Base-by-base conservation (phyloP, 768 basidiomycete species). In the Mycena vulgaris region DNA sequence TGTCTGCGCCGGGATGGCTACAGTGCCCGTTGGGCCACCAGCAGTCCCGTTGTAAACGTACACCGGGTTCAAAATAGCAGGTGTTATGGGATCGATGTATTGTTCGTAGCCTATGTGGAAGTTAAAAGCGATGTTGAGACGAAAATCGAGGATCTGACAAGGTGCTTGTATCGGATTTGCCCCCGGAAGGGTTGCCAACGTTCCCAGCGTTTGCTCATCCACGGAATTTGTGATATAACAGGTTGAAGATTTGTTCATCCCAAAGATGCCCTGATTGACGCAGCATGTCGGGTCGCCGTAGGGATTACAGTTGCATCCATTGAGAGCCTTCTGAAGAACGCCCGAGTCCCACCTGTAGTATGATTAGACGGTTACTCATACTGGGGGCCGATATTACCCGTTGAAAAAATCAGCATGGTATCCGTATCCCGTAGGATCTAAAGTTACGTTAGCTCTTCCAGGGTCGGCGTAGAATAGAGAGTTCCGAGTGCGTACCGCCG, bases 351-450 rank as follows among this genome's bases (percentile, higher is more conserved):
- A 87, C 7, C 86, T 84, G 39, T 3, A 19, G 52, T 5, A 23
- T 27, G 16, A 45, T 42, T 27, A 48, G 47, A 27, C 47, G 35
- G 14, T 48, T 11, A 27, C 14, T 35, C 16, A 23, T 3, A 10
- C 16, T 56, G 52, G 28, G 21, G 8, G 23, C 17, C 2, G 6
- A 5, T 31, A 45, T 58, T 47, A 68, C 64, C 72, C 72, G 59
- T 82, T 80, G 65, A 78, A 73, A 70, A 81, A 83, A 70, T 84
- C 83, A 6, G 78, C 81, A 63, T 82, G 80, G 42, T 80, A 73
- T n/a, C 83, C 84, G 68, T 80, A 82, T 4, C 85, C 84, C 7
- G 84, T 85, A 7, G 84, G 79, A 67, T 88, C 86, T 30, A 83
- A 84, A 63, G 81, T 80, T 17, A 11, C 27, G 33, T 51, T 45